phyloP scores from a whole-genome alignment of 805 yeast genomes.

The Candida maltosa region DNA sequence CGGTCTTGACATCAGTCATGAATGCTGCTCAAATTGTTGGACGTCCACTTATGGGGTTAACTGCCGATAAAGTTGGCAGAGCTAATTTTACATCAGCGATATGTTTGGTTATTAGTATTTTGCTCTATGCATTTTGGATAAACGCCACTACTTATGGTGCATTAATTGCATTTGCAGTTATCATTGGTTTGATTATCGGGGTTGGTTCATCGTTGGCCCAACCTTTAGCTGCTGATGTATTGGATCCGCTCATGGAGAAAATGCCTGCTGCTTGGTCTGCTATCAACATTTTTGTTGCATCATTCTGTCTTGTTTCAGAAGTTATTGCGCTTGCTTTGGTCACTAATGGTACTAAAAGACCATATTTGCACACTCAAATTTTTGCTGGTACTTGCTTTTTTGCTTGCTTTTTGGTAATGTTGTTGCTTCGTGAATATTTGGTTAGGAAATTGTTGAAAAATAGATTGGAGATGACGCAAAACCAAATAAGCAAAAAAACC shows the following conservation, averaged over 20 bases:
- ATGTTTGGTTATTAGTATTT: constrained; percentile 18
- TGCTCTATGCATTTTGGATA: constrained; percentile 35
- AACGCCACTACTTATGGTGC: constrained; percentile 29
- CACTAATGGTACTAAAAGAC: constrained; percentile 17
- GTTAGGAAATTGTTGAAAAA: constrained; percentile 37
- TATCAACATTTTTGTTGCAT: constrained; percentile 26
- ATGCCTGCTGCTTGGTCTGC: constrained; percentile 41
- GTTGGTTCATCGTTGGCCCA: constrained; percentile 21
- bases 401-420: constrained; percentile 36
- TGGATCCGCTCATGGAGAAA: constrained; percentile 15
- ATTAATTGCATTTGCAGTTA: constrained; percentile 24
- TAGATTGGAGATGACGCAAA: too few relatives aligned
- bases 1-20: constrained; percentile 29
- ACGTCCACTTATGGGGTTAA: constrained; percentile 43
- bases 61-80: constrained; percentile 48
- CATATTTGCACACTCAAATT: constrained; percentile 57
- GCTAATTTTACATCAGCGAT: constrained; percentile 26
- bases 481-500: too few relatives aligned
- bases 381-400: constrained; percentile 52
- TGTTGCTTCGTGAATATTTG: constrained; percentile 50
- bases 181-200: constrained; percentile 30
- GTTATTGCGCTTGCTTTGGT: constrained; percentile 51
- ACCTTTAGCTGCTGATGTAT: constrained; percentile 20
- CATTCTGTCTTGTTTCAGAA: constrained; percentile 44
- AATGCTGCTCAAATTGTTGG: constrained; percentile 49